Conservation (phyloP, 768 basidiomycete species). For the Leccinum longicurvipes region DNA sequence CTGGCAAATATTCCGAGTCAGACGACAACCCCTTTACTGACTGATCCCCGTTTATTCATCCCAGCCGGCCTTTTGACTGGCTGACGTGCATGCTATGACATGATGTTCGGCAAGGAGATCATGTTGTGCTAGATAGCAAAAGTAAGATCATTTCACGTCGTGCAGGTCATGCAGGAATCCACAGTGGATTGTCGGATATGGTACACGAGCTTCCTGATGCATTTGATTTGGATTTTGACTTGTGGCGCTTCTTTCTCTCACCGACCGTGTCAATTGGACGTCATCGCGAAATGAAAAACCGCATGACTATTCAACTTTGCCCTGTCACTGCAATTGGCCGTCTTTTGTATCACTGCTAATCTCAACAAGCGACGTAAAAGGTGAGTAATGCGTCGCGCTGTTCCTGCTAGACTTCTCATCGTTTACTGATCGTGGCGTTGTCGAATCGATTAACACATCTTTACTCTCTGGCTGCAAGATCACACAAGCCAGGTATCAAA, state of each 20-base stretch:
- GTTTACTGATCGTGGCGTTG: slow-evolving; percentile 8
- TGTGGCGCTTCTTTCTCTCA: slow-evolving; percentile 18
- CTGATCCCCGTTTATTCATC: neutral
- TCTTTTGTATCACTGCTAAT: neutral
- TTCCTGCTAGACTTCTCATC: neutral
- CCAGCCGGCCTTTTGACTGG: neutral
- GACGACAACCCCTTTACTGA: neutral
- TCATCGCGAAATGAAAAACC: slow-evolving; percentile 14
- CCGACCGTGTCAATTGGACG: slow-evolving; percentile 9
- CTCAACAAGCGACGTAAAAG: slow-evolving; percentile 17
- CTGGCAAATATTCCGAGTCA: neutral
- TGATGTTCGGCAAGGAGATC: neutral
- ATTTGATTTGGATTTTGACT: neutral
- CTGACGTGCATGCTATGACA: neutral
- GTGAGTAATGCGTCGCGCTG: slow-evolving; percentile 8
- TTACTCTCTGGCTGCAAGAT: neutral
- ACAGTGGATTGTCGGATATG: neutral
- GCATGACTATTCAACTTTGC: neutral
- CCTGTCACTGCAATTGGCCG: neutral
- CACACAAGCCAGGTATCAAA: neutral
- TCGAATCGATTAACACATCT: neutral
- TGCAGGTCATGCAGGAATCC: neutral
- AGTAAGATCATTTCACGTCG: neutral
- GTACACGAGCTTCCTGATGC: neutral
- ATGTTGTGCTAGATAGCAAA: neutral